Evolutionary conservation across 768 basidiomycete genomes (phyloP).

Genomic region (Floccularia luteovirens): DNA sequence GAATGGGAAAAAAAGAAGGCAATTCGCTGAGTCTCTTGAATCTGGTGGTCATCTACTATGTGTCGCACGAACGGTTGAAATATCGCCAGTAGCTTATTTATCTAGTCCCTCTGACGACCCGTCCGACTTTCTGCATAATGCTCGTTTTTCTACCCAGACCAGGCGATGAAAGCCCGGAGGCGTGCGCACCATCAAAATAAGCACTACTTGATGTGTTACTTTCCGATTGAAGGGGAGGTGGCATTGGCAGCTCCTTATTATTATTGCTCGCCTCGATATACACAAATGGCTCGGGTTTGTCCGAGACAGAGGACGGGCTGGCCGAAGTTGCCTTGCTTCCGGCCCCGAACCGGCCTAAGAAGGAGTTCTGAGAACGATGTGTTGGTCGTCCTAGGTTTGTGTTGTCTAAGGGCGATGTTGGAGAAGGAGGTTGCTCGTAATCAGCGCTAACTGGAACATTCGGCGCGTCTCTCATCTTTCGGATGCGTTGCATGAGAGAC

Average conservation of each 20-base stretch:
- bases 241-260: constrained; percentile 50
- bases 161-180: constrained; percentile 22
- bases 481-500: constrained; percentile 83
- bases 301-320: constrained; percentile 5
- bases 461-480: constrained; percentile 81
- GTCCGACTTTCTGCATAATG: constrained; percentile 73
- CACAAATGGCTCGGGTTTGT: constrained; percentile 52
- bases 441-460: constrained; percentile 64
- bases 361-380: constrained; percentile 67
- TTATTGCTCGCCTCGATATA: constrained; percentile 53
- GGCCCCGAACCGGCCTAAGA: constrained; percentile 60
- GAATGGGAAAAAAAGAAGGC: neutral
- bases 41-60: too few species aligned
- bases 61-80: too few species aligned
- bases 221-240: constrained; percentile 19
- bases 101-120: constrained; percentile 55
- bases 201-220: constrained; percentile 28
- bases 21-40: neutral
- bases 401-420: constrained; percentile 28
- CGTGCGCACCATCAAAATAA: constrained; percentile 42
- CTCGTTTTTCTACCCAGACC: constrained; percentile 68
- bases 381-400: constrained; percentile 41
- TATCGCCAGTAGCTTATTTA: too few species aligned
- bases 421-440: constrained; percentile 36
- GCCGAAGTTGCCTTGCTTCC: constrained; percentile 10